Base-by-base conservation (phyloP, 306 rosid genomes). In the Ormosia semicastrata region DNA sequence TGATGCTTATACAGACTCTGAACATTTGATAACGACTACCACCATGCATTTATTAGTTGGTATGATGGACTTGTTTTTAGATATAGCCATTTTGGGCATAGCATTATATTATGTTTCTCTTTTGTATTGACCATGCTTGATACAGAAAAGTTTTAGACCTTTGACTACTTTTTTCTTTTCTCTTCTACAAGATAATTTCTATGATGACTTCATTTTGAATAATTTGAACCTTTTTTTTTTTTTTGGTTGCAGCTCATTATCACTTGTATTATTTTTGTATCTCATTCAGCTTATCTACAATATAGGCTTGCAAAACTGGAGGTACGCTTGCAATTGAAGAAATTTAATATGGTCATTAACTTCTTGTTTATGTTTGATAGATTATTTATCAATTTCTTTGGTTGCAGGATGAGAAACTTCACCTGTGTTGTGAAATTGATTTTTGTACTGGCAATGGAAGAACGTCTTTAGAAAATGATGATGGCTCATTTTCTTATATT, bases 391-490 rank as follows among this genome's bases (percentile, higher is more conserved):
- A n/a, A 7, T 64, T 40, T 52, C 6, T 54, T 58, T 85, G 40
- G 53, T 86, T 87, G 80, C 92, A 95, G 99, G 90, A 83, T 50
- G 86, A 87, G 83, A 88, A 85, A 63, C 74, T 67, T 54, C 68
- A 64, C 64, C 82, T 86, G 32, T 85, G 94, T 79, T 56, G 76
- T 43, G 33, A 77, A 39, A 82, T 50, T 58, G 77, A 80, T 46
- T 71, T 83, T 62, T 85, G 75, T 84, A 54, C 29, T 29, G 46
- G 36, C 71, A 73, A 78, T 13, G 65, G 77, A 74, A 84, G 62
- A 41, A 57, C 67, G 39, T 74, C 77, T 56, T 64, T 73, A 34
- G 77, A 62, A 63, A 74, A 77, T 78, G 49, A 71, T 12, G 63
- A 73, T 71, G 69, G n/a, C 13, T 79, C 84, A 4, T 60, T 65